Conservation (phyloP, 2,329 filamentous ascomycete species). For the Hypocreales sp. region DNA sequence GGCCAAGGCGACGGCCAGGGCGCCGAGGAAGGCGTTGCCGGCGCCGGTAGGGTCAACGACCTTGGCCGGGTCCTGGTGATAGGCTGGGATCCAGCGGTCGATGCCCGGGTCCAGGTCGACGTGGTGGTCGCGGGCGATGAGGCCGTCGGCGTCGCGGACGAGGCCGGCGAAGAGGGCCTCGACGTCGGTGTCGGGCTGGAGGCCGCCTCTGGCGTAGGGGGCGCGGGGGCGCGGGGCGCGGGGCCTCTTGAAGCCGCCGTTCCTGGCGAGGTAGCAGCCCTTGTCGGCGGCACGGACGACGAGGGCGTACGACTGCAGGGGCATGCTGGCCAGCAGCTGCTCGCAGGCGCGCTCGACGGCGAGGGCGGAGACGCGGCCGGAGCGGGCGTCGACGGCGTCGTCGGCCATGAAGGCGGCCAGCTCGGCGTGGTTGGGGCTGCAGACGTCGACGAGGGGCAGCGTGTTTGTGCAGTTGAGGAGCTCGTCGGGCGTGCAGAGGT, state of each 20-base stretch:
- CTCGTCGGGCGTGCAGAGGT: slow-evolving; percentile 61
- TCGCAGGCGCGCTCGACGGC: slow-evolving; percentile 45
- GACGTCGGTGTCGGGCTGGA: slow-evolving; percentile 48
- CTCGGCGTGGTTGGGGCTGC: slow-evolving; percentile 75
- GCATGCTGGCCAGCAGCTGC: slow-evolving; percentile 47
- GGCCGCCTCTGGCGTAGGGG: slow-evolving; percentile 30
- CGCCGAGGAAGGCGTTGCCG: slow-evolving; percentile 73
- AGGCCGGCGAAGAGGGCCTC: slow-evolving; percentile 44
- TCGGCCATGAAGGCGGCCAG: slow-evolving; percentile 72
- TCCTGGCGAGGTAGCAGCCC: slow-evolving; percentile 51
- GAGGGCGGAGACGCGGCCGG: slow-evolving; percentile 34
- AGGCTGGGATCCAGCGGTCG: slow-evolving; percentile 65
- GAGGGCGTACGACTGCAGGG: slow-evolving; percentile 47
- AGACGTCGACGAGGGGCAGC: slow-evolving; percentile 44
- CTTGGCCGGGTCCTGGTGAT: slow-evolving; percentile 35
- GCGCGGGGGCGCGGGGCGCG: slow-evolving; percentile 19
- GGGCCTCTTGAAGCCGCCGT: slow-evolving; percentile 35
- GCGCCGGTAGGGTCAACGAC: slow-evolving; percentile 91
- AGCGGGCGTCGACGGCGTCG: slow-evolving; percentile 34
- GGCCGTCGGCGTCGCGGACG: slow-evolving; percentile 35
- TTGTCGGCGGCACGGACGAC: slow-evolving; percentile 58
- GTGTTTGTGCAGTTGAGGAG: slow-evolving; percentile 49
- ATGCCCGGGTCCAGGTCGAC: slow-evolving; percentile 48
- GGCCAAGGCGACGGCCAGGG: slow-evolving; percentile 41
- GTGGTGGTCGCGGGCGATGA: slow-evolving; percentile 39